These are phyloP conservation scores for Chytridiales sp. DNA, from an alignment of 371 early-diverging fungal genomes.

Conservation along the genomic window DNA sequence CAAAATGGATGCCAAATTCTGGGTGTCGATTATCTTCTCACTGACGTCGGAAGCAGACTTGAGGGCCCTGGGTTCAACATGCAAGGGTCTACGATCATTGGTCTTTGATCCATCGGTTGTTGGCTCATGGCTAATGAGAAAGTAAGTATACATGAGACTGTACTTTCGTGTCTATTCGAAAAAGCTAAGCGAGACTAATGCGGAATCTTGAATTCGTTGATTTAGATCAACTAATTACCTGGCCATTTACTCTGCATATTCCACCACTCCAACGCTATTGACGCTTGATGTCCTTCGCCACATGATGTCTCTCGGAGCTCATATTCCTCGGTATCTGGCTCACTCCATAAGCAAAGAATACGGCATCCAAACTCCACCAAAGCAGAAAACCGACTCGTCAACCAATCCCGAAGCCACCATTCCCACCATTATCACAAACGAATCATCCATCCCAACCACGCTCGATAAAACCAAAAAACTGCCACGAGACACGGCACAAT, in stretches of 20 bases:
- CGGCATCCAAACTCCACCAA: constrained; percentile 9
- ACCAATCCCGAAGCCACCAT: not conserved
- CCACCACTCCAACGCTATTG: constrained; percentile 12
- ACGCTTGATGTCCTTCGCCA: constrained; percentile 16
- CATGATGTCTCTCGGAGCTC: constrained; percentile 26
- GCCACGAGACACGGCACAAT: constrained; percentile 9
- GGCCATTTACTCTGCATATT: constrained; percentile 22
- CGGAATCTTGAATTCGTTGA: not conserved
- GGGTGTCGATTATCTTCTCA: constrained; percentile 11
- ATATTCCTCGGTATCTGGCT: constrained; percentile 26
- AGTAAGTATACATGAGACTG: constrained; percentile 2
- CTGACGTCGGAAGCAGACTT: constrained; percentile 18
- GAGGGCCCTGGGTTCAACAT: constrained; percentile 3
- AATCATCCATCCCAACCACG: no score
- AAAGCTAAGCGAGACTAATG: not conserved
- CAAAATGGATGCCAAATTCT: constrained; percentile 9
- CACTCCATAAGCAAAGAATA: constrained; percentile 18
- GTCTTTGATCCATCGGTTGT: constrained; percentile 26
- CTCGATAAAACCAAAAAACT: not conserved
- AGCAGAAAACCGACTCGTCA: not conserved
- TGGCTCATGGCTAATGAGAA: constrained; percentile 23
- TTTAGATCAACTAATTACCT: constrained; percentile 31
- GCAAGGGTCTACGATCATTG: constrained; percentile 6
- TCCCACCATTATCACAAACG: not conserved
- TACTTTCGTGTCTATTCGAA: not conserved